Conservation (phyloP, 768 basidiomycete genomes). For the Calocybe gangraenosa region DNA sequence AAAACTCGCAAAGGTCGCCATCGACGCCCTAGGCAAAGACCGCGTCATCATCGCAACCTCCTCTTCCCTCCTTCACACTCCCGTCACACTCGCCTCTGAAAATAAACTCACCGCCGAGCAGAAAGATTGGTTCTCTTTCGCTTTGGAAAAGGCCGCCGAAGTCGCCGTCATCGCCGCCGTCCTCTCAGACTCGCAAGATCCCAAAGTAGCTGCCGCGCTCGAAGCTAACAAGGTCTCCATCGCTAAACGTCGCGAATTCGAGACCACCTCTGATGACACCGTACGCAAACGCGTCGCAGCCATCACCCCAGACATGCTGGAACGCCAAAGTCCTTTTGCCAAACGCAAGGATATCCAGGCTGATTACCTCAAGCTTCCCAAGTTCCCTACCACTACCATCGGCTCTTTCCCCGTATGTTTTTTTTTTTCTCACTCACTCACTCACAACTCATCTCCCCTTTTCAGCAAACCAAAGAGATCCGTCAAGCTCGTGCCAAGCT, state of each 20-base stretch:
- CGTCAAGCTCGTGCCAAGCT: constrained; percentile 95
- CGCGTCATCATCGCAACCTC: constrained; percentile 94
- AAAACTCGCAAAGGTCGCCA: constrained; percentile 78
- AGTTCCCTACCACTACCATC: constrained; percentile 98
- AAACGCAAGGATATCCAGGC: constrained; percentile 85
- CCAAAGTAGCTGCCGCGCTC: constrained; percentile 63
- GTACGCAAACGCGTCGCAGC: constrained; percentile 94
- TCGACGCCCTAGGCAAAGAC: constrained; percentile 76
- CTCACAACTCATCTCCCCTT: constrained; percentile 11
- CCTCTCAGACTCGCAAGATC: constrained; percentile 81
- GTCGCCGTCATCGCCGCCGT: constrained; percentile 83
- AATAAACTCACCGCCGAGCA: constrained; percentile 84
- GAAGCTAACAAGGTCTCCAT: constrained; percentile 91
- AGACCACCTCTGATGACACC: constrained; percentile 87
- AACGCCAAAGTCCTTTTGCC: constrained; percentile 88
- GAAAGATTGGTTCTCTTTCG: constrained; percentile 98
- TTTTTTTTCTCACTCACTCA: neutral
- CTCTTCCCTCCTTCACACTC: constrained; percentile 97
- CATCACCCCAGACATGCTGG: constrained; percentile 80
- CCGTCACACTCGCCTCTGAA: constrained; percentile 92
- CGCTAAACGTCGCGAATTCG: constrained; percentile 90
- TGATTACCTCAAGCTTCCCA: constrained; percentile 85
- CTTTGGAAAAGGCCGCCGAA: constrained; percentile 91
- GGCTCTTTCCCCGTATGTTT: constrained; percentile 90
- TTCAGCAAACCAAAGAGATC: constrained; percentile 97